Conservation (phyloP, 2,329 filamentous ascomycete genomes). For the Bipolaris victoriae region DNA sequence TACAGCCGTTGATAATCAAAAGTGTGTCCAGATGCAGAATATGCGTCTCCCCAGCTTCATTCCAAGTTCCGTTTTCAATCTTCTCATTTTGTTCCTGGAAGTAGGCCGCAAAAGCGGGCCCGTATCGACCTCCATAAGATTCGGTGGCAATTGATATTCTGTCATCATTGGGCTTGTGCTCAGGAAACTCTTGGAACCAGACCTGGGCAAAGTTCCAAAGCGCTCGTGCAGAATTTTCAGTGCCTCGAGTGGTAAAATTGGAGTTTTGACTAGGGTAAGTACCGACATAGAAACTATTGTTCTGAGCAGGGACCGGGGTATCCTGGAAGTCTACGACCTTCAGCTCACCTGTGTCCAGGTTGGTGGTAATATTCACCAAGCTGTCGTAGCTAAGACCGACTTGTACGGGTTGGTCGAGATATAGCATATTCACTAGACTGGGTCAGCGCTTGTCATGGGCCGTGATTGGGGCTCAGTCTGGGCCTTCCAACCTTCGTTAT, state of each 20-base stretch:
- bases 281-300: constrained; percentile 60
- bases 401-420: constrained; percentile 68
- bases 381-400: constrained; percentile 59
- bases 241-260: constrained; percentile 57
- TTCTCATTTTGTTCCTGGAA: constrained; percentile 63
- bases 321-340: constrained; percentile 40
- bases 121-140: constrained; percentile 65
- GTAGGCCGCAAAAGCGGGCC: constrained; percentile 62
- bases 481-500: constrained; percentile 53
- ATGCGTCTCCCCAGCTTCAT: constrained; percentile 43
- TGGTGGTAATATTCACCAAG: constrained; percentile 42
- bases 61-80: constrained; percentile 53
- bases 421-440: constrained; percentile 57
- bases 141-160: constrained; percentile 58
- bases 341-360: constrained; percentile 31
- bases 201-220: constrained; percentile 65
- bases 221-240: constrained; percentile 60
- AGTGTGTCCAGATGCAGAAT: constrained; percentile 57
- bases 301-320: constrained; percentile 52
- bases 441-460: background rate
- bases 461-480: background rate
- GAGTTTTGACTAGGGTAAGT: constrained; percentile 57
- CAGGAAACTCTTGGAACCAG: constrained; percentile 68
- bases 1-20: constrained; percentile 63
- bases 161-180: constrained; percentile 65